Percentiles rank a stretch among this genome's conserved stretches.
phyloP scores from a whole-genome alignment of 83 land plant species.

The Picea abies region DNA sequence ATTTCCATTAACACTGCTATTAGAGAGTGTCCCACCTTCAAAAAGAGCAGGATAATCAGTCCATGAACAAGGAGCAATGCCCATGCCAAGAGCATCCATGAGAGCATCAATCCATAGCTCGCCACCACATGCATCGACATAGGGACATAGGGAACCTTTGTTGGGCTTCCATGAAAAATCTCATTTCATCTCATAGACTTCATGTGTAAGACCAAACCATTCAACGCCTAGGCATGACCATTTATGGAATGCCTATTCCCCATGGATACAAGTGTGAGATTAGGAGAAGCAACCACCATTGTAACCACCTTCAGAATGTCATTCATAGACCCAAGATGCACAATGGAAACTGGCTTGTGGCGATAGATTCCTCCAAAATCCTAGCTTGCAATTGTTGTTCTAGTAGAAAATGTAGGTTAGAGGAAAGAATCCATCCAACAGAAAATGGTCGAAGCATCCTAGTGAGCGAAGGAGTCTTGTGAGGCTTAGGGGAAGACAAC shows the following conservation, averaged over 20 bases:
- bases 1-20: no score
- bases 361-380: constrained; percentile 63
- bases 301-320: constrained; percentile 45
- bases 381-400: constrained; percentile 12
- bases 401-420: no score
- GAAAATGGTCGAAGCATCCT: no score
- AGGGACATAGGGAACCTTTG: constrained; percentile 29
- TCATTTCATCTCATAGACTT: constrained; percentile 18
- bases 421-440: no score
- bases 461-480: no score
- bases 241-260: constrained; percentile 86
- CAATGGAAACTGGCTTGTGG: constrained; percentile 19
- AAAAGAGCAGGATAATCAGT: no score
- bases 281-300: constrained; percentile 22
- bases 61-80: constrained; percentile 73
- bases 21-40: no score
- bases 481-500: no score
- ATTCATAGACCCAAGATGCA: constrained; percentile 23
- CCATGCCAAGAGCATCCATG: constrained; percentile 23
- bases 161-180: constrained; percentile 2
- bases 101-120: constrained; percentile 77
- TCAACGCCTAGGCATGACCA: constrained; percentile 79
- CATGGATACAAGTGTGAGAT: constrained; percentile 68
- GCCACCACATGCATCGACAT: constrained; percentile 61
- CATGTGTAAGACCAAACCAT: constrained; percentile 74